These are phyloP conservation scores for Coriaria nepalensis DNA, from an alignment of 306 rosid species.

Conservation along the genomic window DNA sequence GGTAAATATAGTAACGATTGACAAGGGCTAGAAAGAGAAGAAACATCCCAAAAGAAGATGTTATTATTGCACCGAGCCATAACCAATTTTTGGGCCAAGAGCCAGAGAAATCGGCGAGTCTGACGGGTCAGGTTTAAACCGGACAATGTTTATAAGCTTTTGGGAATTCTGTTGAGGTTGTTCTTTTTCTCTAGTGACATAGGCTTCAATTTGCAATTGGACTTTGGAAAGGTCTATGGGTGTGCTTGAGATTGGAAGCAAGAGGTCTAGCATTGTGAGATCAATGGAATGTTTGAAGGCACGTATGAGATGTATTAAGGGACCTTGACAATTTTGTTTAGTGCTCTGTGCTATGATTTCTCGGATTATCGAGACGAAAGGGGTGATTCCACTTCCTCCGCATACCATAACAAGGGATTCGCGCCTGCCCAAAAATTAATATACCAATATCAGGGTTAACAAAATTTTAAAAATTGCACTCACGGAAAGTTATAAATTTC, in stretches of 20 bases:
- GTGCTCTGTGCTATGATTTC: slow-evolving; percentile 40
- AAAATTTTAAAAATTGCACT: background rate
- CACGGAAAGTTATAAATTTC: background rate
- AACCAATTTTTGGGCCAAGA: slow-evolving; percentile 32
- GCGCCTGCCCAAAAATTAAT: slow-evolving; percentile 17
- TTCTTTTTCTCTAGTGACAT: slow-evolving; percentile 29
- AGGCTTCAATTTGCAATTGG: slow-evolving; percentile 29
- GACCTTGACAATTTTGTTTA: slow-evolving; percentile 15
- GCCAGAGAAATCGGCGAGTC: slow-evolving; percentile 23
- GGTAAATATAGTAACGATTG: slow-evolving; percentile 29
- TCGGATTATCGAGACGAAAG: slow-evolving; percentile 51
- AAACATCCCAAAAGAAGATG: slow-evolving; percentile 31
- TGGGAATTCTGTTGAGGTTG: slow-evolving; percentile 6
- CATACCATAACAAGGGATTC: slow-evolving; percentile 32
- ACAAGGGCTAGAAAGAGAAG: slow-evolving; percentile 22
- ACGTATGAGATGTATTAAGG: slow-evolving; percentile 24
- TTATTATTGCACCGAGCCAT: slow-evolving; percentile 23
- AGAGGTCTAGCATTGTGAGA: slow-evolving; percentile 29
- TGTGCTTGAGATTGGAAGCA: slow-evolving; percentile 26
- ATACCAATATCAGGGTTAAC: background rate
- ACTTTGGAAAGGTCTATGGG: slow-evolving; percentile 7
- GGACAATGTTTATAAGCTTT: slow-evolving; percentile 17
- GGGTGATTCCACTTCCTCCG: slow-evolving; percentile 62
- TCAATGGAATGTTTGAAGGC: slow-evolving; percentile 38
- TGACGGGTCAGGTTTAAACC: slow-evolving; percentile 22